Percentiles rank a stretch among this genome's conserved stretches.
These are phyloP conservation scores for Viola pubescens DNA, from an alignment of 441 rosid genomes.

Conservation along the genomic window DNA sequence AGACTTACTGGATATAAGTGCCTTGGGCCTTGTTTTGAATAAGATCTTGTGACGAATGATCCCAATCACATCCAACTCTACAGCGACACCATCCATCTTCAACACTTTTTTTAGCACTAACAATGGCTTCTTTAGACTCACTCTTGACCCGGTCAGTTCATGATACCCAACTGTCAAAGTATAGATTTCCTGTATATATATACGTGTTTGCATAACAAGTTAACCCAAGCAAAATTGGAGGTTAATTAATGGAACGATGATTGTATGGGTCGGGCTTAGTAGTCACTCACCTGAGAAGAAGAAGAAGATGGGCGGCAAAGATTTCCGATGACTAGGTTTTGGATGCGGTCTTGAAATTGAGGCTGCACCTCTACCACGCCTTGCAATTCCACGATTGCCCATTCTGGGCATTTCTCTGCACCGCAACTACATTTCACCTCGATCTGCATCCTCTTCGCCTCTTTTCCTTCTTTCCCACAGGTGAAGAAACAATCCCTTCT, in stretches of 20 bases:
- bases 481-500: no score
- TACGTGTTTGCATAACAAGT: neutral
- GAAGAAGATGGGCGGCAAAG: slow-evolving; percentile 62
- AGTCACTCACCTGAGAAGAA: slow-evolving; percentile 42
- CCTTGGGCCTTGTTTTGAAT: slow-evolving; percentile 75
- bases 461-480: no score
- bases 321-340: slow-evolving; percentile 63
- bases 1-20: slow-evolving; percentile 63
- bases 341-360: slow-evolving; percentile 46
- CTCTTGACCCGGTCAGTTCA: slow-evolving; percentile 58
- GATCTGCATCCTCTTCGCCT: slow-evolving; percentile 50
- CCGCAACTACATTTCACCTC: slow-evolving; percentile 71
- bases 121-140: slow-evolving; percentile 64
- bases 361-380: slow-evolving; percentile 71
- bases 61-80: slow-evolving; percentile 62
- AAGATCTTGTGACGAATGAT: slow-evolving; percentile 58
- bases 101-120: slow-evolving; percentile 64
- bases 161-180: slow-evolving; percentile 84
- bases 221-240: neutral
- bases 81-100: slow-evolving; percentile 24
- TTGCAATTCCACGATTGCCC: slow-evolving; percentile 82
- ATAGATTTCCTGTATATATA: slow-evolving; percentile 45
- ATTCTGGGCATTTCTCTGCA: slow-evolving; percentile 63
- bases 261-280: no score
- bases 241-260: no score